Conservation (phyloP, 352 stramenopile genomes). For the Globisporangium yorkense region DNA sequence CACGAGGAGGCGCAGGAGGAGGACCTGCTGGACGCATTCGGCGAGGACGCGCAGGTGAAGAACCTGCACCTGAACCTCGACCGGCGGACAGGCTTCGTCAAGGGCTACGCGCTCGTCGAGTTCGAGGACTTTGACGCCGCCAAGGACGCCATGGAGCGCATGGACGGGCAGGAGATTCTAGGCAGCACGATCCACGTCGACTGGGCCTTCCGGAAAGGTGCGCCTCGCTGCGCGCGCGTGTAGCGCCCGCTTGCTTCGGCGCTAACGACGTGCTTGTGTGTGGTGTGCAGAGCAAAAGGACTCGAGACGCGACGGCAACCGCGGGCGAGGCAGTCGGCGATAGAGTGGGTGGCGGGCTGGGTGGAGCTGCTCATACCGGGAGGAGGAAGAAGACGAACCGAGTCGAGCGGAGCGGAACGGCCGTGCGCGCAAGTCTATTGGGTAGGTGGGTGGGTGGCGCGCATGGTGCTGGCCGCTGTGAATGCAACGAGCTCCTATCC, state of each 20-base stretch:
- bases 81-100: slow-evolving; percentile 93
- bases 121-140: slow-evolving; percentile 91
- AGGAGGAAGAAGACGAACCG: not conserved
- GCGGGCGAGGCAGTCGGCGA: slow-evolving; percentile 35
- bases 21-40: slow-evolving; percentile 93
- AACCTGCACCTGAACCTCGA: slow-evolving; percentile 96
- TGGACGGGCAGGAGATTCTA: slow-evolving; percentile 91
- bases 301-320: slow-evolving; percentile 24
- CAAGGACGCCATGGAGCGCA: slow-evolving; percentile 86
- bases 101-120: slow-evolving; percentile 95
- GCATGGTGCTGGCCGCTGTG: not conserved
- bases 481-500: slow-evolving; percentile 21
- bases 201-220: slow-evolving; percentile 91
- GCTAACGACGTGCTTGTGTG: not conserved
- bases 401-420: not conserved
- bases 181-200: slow-evolving; percentile 88
- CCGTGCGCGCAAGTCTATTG: slow-evolving; percentile 4
- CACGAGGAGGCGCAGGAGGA: slow-evolving; percentile 97
- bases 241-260: not conserved
- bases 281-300: slow-evolving; percentile 13
- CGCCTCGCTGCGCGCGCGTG: not conserved
- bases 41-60: slow-evolving; percentile 93
- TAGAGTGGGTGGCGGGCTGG: slow-evolving; percentile 18
- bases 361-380: not conserved
- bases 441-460: not conserved